These are phyloP conservation scores for Rhizopogon salebrosus DNA, from an alignment of 768 basidiomycete genomes.

Conservation along the genomic window DNA sequence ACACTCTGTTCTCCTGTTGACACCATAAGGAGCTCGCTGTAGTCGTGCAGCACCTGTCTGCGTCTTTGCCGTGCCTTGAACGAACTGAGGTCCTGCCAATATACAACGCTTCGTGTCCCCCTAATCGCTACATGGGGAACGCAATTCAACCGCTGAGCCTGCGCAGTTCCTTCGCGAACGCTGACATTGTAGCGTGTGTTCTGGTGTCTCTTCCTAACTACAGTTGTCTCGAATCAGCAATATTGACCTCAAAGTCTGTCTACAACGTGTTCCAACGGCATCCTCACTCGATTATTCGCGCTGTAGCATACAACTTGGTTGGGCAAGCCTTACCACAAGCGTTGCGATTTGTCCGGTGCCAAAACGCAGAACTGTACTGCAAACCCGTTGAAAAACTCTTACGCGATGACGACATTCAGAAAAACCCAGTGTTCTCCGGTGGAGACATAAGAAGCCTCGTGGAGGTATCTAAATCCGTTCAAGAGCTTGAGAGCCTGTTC, in stretches of 20 bases:
- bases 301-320: conserved; percentile 16
- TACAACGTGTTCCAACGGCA: conserved; percentile 17
- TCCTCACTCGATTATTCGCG: conserved; percentile 14
- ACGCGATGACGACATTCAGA: conserved; percentile 9
- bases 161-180: conserved; percentile 10
- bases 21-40: background rate
- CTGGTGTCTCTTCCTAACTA: conserved; percentile 17
- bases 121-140: background rate
- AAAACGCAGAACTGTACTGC: background rate
- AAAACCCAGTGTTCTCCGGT: conserved; percentile 11
- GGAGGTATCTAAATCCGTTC: conserved; percentile 12
- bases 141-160: background rate
- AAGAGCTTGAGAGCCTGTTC: conserved; percentile 11
- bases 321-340: conserved; percentile 24
- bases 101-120: background rate
- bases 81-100: background rate
- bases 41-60: background rate
- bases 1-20: too few species aligned
- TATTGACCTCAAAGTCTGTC: conserved; percentile 12
- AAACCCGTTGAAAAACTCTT: background rate
- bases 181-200: conserved; percentile 20
- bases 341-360: conserved; percentile 17
- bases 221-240: conserved; percentile 11
- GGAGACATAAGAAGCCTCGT: conserved; percentile 16
- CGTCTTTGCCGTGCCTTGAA: background rate